Base-by-base conservation (phyloP, 306 rosid genomes). In the Phaseolus lunatus region DNA sequence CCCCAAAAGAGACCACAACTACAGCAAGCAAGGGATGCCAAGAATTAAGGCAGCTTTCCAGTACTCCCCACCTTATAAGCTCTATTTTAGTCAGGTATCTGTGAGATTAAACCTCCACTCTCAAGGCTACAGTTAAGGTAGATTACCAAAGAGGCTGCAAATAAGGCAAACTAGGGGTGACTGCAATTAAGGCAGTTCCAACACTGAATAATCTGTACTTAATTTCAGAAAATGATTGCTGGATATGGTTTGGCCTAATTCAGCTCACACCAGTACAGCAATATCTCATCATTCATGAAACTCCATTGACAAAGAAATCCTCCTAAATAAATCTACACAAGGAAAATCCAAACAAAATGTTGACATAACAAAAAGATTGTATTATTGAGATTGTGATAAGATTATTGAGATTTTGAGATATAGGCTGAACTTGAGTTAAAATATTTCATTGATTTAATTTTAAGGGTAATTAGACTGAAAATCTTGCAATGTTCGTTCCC, bases 191-290 rank as follows among this genome's bases (percentile, higher is more conserved):
- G 35, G 35, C 5, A 31, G 35, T 31, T 31, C 7, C 35, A 31
- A 31, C 5, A 31, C 35, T 31, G 35, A 9, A 14, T 52, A 77
- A 54, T 2, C 59, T 35, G 12, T 10, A 12, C 14, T 37, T n/a
- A 63, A 48, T 79, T 50, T 72, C 39, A 58, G 23, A 58, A 57
- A 57, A 68, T 35, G 10, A 44, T 56, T 26, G 54, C 22, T 61
- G 54, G 41, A 19, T 49, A 26, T 44, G 15, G 35, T 67, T 13
- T n/a, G 4, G 61, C 50, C 16, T 18, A 12, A 81, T 61, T 75
- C 78, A 67, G 23, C 67, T 69, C 50, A 43, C 48, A n/a, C n/a
- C 61, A 39, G 37, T 18, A 48, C 47, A 22, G 62, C 37, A 73
- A 78, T 47, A 41, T 53, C 29, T 45, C 59, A 62, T 50, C 15